A percentile compares a stretch with the other conserved stretches of the same genome.
Conservation (phyloP, 2,329 filamentous ascomycete genomes). For the Ophiostoma ips region DNA sequence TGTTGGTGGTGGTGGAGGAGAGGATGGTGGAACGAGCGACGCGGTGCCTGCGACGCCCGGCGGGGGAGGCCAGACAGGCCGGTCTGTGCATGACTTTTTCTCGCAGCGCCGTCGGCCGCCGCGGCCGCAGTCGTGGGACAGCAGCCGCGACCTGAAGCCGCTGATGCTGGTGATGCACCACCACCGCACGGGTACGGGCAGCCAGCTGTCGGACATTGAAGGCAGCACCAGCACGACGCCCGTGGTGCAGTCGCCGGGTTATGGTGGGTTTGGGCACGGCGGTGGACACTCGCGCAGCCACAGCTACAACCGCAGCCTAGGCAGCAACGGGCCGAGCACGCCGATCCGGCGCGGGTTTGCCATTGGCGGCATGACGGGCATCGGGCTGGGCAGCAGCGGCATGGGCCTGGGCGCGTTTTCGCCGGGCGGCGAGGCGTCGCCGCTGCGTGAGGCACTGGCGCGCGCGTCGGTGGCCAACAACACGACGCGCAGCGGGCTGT, state of each 20-base stretch:
- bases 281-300: background rate
- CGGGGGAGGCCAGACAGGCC: no score
- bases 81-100: background rate
- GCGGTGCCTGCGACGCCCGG: no score
- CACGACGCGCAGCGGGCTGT: constrained; percentile 8
- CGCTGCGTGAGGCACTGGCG: constrained; percentile 13
- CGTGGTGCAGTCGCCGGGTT: constrained; percentile 10
- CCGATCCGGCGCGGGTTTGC: constrained; percentile 8
- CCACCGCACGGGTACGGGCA: constrained; percentile 23
- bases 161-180: constrained; percentile 59
- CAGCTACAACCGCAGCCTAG: background rate
- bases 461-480: constrained; percentile 9
- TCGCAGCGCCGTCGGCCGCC: constrained; percentile 25
- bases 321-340: background rate
- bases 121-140: constrained; percentile 49
- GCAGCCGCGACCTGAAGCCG: constrained; percentile 59
- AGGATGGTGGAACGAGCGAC: no score
- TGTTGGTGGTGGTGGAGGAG: no score
- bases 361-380: constrained; percentile 1
- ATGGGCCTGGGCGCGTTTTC: background rate
- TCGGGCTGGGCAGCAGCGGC: background rate
- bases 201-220: constrained; percentile 15
- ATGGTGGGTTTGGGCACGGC: background rate
- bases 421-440: constrained; percentile 16
- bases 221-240: constrained; percentile 9